Percentiles rank a stretch among this genome's conserved stretches.
phyloP scores from a whole-genome alignment of 2,329 filamentous ascomycete species.

The Pseudopithomyces chartarum region DNA sequence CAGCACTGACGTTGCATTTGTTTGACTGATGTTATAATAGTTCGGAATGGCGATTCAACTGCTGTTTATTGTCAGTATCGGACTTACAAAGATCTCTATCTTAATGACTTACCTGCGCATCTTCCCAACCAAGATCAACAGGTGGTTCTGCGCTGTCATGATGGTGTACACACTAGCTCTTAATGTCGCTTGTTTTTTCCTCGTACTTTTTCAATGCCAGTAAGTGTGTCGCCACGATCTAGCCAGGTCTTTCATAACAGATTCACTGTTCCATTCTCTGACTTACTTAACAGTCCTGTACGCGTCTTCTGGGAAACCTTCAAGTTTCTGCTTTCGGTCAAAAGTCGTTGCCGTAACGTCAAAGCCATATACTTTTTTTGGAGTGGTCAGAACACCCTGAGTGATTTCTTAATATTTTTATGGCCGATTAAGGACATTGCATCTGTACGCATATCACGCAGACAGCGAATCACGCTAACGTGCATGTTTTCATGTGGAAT shows the following conservation, averaged over 20 bases:
- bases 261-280: no score
- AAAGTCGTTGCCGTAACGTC: slow-evolving; percentile 25
- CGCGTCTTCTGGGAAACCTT: slow-evolving; percentile 34
- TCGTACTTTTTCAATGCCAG: slow-evolving; percentile 36
- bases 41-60: slow-evolving; percentile 26
- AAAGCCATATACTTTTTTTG: slow-evolving; percentile 31
- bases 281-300: slow-evolving; percentile 14
- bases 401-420: slow-evolving; percentile 39
- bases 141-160: slow-evolving; percentile 34
- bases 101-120: slow-evolving; percentile 28
- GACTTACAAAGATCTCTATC: slow-evolving; percentile 35
- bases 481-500: slow-evolving; percentile 38
- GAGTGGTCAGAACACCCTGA: slow-evolving; percentile 29
- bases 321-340: slow-evolving; percentile 23
- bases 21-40: not conserved
- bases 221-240: slow-evolving; percentile 13
- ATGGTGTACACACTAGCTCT: slow-evolving; percentile 28
- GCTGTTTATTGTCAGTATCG: slow-evolving; percentile 28
- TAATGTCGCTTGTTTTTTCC: slow-evolving; percentile 26
- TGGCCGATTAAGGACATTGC: slow-evolving; percentile 15
- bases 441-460: slow-evolving; percentile 27
- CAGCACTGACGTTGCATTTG: not conserved
- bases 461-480: slow-evolving; percentile 34
- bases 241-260: no score
- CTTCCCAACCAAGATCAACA: slow-evolving; percentile 33